These are phyloP conservation scores for Clavispora fructus DNA, from an alignment of 805 yeast genomes.

Conservation along the genomic window DNA sequence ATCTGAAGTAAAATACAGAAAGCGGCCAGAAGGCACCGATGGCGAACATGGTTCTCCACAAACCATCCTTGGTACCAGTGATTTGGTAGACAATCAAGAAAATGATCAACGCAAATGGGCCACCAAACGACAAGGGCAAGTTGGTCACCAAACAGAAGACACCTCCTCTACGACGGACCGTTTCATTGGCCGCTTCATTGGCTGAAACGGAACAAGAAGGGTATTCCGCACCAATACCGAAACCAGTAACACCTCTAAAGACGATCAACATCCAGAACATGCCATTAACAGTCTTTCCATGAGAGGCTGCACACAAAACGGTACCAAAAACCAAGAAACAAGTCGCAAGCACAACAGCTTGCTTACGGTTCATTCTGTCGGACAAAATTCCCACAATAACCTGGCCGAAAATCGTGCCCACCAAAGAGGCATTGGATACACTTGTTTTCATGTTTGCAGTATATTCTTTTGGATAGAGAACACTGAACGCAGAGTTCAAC, in stretches of 20 bases:
- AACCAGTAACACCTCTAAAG: slow-evolving; percentile 71
- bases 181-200: slow-evolving; percentile 70
- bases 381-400: slow-evolving; percentile 59
- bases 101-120: slow-evolving; percentile 66
- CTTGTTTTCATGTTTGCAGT: slow-evolving; percentile 48
- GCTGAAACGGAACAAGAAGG: slow-evolving; percentile 66
- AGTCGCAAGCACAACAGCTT: slow-evolving; percentile 66
- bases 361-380: slow-evolving; percentile 64
- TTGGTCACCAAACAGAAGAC: slow-evolving; percentile 64
- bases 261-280: slow-evolving; percentile 76
- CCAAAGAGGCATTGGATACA: slow-evolving; percentile 63
- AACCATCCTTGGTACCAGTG: slow-evolving; percentile 42
- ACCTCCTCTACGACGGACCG: slow-evolving; percentile 59
- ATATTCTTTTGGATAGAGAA: slow-evolving; percentile 37
- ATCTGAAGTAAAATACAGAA: slow-evolving; percentile 65
- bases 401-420: slow-evolving; percentile 70
- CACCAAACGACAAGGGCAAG: slow-evolving; percentile 69
- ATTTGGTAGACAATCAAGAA: slow-evolving; percentile 65
- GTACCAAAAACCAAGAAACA: slow-evolving; percentile 59
- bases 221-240: slow-evolving; percentile 77
- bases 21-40: slow-evolving; percentile 66
- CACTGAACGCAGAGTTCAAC: slow-evolving; percentile 53
- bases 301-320: slow-evolving; percentile 63
- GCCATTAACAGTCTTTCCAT: slow-evolving; percentile 53
- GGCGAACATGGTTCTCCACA: slow-evolving; percentile 70